Evolutionary conservation across 768 basidiomycete species (phyloP).

Genomic region (Leccinum pellstonianum): DNA sequence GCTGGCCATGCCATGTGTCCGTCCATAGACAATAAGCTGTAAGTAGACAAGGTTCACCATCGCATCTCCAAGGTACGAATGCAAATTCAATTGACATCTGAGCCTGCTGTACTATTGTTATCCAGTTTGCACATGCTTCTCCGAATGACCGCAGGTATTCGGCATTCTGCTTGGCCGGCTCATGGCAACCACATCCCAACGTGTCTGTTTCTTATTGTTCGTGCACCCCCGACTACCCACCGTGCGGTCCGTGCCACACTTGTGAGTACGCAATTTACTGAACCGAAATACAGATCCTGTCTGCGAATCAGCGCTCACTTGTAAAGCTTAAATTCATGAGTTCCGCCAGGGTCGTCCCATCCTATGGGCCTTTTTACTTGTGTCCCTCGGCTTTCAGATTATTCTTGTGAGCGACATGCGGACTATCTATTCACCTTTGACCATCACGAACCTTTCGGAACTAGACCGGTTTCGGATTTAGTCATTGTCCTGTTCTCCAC

Average conservation of each 20-base stretch:
- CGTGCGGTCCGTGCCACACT: not conserved
- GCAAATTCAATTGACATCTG: slow-evolving; percentile 14
- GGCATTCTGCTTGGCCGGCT: slow-evolving; percentile 5
- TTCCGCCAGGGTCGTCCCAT: slow-evolving; percentile 13
- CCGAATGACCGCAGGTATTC: not conserved
- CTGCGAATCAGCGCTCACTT: slow-evolving; percentile 5
- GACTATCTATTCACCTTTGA: slow-evolving; percentile 19
- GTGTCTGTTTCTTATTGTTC: slow-evolving; percentile 29
- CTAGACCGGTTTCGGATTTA: slow-evolving; percentile 39
- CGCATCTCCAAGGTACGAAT: slow-evolving; percentile 31
- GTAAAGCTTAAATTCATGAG: slow-evolving; percentile 20
- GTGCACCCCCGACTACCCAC: slow-evolving; percentile 2
- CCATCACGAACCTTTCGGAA: slow-evolving; percentile 22
- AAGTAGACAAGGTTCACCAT: slow-evolving; percentile 27
- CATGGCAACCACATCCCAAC: slow-evolving; percentile 21
- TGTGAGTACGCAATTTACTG: slow-evolving; percentile 16
- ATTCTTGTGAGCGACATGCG: slow-evolving; percentile 16
- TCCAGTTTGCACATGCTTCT: slow-evolving; percentile 8
- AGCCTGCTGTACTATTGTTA: slow-evolving; percentile 21
- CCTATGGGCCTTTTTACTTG: slow-evolving; percentile 13
- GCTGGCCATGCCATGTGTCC: not conserved
- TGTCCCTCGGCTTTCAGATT: slow-evolving; percentile 2
- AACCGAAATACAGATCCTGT: slow-evolving; percentile 5
- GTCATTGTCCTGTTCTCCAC: slow-evolving; percentile 30
- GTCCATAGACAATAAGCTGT: slow-evolving; percentile 24